These are phyloP conservation scores for Paramecium sexaurelia DNA, from an alignment of 73 alveolate species.

Conservation along the genomic window DNA sequence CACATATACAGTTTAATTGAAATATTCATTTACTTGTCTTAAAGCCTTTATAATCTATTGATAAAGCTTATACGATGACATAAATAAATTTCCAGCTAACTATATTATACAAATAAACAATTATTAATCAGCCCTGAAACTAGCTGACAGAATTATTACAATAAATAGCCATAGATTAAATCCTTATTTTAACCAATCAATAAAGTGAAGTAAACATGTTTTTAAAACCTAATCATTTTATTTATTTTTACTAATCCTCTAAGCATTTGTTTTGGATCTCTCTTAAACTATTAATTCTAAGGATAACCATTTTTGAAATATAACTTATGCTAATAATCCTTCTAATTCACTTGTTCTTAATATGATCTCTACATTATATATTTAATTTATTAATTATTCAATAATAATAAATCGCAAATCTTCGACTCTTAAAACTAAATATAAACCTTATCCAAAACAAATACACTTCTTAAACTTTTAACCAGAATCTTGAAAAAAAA, in stretches of 20 bases:
- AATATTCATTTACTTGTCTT: not conserved
- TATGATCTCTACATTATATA: not conserved
- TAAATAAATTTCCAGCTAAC: not conserved
- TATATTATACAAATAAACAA: not conserved
- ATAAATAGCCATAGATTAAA: not conserved
- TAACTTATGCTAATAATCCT: constrained; percentile 13
- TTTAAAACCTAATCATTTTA: not conserved
- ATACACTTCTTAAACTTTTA: not conserved
- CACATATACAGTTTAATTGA: constrained; percentile 10
- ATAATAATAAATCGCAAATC: not conserved
- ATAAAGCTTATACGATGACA: not conserved
- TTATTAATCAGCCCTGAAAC: not conserved
- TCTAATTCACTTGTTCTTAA: constrained; percentile 5
- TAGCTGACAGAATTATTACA: not conserved
- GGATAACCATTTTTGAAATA: constrained; percentile 57
- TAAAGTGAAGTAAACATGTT: not conserved
- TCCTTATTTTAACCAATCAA: not conserved
- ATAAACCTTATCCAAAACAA: not conserved
- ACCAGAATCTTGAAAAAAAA: too few species aligned
- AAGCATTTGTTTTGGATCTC: not conserved
- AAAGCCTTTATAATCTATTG: not conserved
- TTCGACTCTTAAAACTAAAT: not conserved
- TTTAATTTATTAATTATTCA: not conserved
- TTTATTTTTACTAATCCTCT: not conserved
- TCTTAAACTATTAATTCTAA: not conserved